These are phyloP conservation scores for Saxophila tyrrhenica DNA, from an alignment of 495 filamentous ascomycete species.

Conservation along the genomic window DNA sequence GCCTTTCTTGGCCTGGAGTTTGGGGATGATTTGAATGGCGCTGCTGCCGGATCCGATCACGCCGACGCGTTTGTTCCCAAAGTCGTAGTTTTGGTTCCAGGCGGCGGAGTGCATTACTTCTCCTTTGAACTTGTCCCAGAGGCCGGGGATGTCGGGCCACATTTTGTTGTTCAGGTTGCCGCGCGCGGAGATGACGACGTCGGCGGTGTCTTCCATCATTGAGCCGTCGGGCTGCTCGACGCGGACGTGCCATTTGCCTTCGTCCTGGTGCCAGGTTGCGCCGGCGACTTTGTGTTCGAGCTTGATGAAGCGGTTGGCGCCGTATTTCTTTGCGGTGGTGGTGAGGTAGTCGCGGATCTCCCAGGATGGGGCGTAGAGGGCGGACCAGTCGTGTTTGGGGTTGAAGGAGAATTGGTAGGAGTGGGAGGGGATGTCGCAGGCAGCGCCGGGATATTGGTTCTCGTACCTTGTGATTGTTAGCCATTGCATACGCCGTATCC, in stretches of 20 bases:
- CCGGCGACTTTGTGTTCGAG: constrained; percentile 22
- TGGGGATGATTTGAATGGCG: constrained; percentile 29
- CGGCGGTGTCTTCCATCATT: constrained; percentile 18
- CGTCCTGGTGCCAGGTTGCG: constrained; percentile 20
- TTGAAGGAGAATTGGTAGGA: constrained; percentile 25
- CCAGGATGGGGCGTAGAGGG: constrained; percentile 24
- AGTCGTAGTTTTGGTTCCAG: constrained; percentile 29
- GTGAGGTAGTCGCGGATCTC: constrained; percentile 31
- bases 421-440: constrained; percentile 29
- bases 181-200: constrained; percentile 26
- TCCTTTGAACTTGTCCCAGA: constrained; percentile 23
- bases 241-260: constrained; percentile 25
- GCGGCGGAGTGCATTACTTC: constrained; percentile 28
- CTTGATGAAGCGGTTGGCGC: constrained; percentile 28
- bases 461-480: constrained; percentile 46
- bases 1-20: constrained; percentile 21
- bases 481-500: too few species aligned
- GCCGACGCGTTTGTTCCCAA: constrained; percentile 26
- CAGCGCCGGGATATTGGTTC: constrained; percentile 49
- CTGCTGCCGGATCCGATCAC: constrained; percentile 28
- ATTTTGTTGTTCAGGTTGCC: constrained; percentile 26
- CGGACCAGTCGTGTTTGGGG: constrained; percentile 26
- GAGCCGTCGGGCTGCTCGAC: constrained; percentile 21
- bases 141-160: constrained; percentile 28
- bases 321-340: constrained; percentile 24